Percentiles rank a stretch among this genome's conserved stretches.
Conservation (phyloP, 2,329 filamentous ascomycete genomes). For the Colletotrichum sp. region DNA sequence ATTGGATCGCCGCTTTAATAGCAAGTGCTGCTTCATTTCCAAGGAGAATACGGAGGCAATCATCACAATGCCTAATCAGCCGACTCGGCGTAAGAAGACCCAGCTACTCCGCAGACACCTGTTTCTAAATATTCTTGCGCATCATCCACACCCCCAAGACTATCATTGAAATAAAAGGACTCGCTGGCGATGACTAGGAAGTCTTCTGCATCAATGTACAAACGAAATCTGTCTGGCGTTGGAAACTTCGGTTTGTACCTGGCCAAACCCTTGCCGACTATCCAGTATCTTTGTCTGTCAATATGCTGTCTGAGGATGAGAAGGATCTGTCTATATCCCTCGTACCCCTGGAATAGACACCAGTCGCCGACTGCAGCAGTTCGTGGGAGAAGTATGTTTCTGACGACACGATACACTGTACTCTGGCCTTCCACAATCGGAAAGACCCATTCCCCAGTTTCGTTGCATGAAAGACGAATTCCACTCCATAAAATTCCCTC, state of each 20-base stretch:
- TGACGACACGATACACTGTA: background rate
- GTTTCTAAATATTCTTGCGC: background rate
- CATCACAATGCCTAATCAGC: background rate
- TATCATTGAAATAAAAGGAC: background rate
- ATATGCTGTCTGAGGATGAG: accelerated
- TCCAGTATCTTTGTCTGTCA: background rate
- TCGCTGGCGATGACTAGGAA: background rate
- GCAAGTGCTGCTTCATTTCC: background rate
- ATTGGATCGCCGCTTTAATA: too few species aligned
- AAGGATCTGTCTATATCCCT: background rate
- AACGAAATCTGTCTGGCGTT: background rate
- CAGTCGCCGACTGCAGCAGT: background rate
- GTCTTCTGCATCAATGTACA: background rate
- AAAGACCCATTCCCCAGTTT: background rate
- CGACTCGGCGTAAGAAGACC: background rate
- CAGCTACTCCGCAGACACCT: background rate
- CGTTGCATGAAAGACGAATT: background rate
- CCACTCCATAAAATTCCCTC: background rate
- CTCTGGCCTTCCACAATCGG: background rate
- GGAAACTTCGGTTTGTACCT: background rate
- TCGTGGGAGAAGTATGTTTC: background rate
- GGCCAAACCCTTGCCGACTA: background rate
- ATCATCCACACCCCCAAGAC: background rate
- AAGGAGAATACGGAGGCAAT: background rate
- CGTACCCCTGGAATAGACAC: background rate